phyloP scores from a whole-genome alignment of 2,329 filamentous ascomycete species.

The Aspergillus spinulosporus region DNA sequence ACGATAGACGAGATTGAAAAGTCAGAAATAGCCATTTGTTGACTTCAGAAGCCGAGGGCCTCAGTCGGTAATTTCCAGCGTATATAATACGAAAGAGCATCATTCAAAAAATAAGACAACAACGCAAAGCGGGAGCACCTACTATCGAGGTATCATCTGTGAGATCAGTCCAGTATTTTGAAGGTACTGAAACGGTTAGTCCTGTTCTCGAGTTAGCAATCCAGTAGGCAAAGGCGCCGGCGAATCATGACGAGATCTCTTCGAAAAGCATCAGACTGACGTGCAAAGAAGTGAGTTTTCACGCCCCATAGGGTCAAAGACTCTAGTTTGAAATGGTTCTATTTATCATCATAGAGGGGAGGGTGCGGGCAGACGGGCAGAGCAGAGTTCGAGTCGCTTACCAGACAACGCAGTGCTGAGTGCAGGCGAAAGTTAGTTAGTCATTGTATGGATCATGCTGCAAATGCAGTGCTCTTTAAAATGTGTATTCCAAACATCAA shows the following conservation, averaged over 20 bases:
- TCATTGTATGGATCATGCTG: constrained; percentile 18
- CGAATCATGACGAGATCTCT: constrained; percentile 13
- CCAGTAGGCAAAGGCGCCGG: not conserved
- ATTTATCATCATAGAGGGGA: constrained; percentile 69
- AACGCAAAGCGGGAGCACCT: constrained; percentile 33
- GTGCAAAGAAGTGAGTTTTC: constrained; percentile 77
- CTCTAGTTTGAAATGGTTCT: constrained; percentile 86
- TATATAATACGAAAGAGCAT: constrained; percentile 63
- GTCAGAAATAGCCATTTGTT: constrained; percentile 86
- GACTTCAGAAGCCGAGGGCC: constrained; percentile 69
- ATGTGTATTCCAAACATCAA: not conserved
- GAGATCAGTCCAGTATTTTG: not conserved
- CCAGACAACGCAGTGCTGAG: constrained; percentile 21
- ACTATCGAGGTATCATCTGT: constrained; percentile 22
- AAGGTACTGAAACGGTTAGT: not conserved
- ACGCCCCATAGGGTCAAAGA: constrained; percentile 83
- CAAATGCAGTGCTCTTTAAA: constrained; percentile 6
- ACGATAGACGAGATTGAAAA: constrained; percentile 21
- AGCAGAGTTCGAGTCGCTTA: constrained; percentile 25
- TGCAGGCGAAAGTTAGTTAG: constrained; percentile 12
- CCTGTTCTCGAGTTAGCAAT: constrained; percentile 6
- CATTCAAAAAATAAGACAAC: constrained; percentile 39
- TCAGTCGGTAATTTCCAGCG: constrained; percentile 98
- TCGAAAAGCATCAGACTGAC: constrained; percentile 75
- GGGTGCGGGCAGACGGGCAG: constrained; percentile 25